Evolutionary conservation across 495 filamentous ascomycete species (phyloP), one percentile per base, ranked within the genome.

Genomic region (Letharia lupina): DNA sequence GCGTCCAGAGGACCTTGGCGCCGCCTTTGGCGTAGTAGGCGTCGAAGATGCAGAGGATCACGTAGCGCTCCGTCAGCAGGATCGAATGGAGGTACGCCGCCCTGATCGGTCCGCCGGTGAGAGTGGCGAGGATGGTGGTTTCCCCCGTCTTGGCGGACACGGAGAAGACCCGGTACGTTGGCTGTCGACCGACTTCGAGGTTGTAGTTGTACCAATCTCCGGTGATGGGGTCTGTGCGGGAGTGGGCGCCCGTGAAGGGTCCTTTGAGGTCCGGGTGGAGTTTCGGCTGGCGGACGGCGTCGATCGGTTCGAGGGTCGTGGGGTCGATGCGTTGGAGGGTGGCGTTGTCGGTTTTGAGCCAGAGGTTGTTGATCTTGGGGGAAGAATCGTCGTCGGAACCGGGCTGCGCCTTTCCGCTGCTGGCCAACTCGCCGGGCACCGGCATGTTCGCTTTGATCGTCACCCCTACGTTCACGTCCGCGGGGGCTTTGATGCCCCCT

Each of bases 161-260:
- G 7, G 75, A 72, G 72, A 92, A 93, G 39, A 92, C 71, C 3
- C 87, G 84, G 68, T 92, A 94, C 0, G 81, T 83, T 8, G 77
- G 67, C 0, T 67, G 70, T 18, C 60, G 62, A 13, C 79, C 80
- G 7, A 85, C 54, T 2, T 79, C 70, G 44, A 91, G 82, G 71
- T 93, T 93, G 77, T 81, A 91, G 71, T 91, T 93, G 77, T 82
- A 90, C n/a, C 89, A 72, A 67, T 92, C 89, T 3, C 90, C 90
- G 0, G 87, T 91, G 0, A 78, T 69, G 0, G 88, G 89, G 68
- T 91, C 88, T 0, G 79, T 78, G n/a, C 85, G 83, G 9, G 88
- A 83, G 72, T 93, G 90, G 4, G 90, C 80, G 31, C 81, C 84
- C 7, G 85, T 81, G 7, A 89, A 66, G 2, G 78, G 83, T 0